Conservation (phyloP, 306 rosid genomes). For the Pueraria montana region DNA sequence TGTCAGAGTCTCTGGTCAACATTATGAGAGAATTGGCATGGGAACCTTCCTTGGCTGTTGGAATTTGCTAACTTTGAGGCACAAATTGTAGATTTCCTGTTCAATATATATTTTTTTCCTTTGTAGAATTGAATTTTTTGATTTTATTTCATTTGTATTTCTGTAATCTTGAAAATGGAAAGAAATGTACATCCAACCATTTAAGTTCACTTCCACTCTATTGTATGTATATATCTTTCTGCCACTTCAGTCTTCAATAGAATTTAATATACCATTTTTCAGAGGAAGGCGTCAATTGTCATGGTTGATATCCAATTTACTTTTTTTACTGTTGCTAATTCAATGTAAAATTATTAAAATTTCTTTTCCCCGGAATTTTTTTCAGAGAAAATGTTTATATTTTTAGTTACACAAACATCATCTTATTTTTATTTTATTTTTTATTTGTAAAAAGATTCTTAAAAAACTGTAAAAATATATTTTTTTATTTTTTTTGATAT, state of each 20-base stretch:
- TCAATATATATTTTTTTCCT: neutral
- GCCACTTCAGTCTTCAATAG: slow-evolving; percentile 42
- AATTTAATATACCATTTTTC: slow-evolving; percentile 8
- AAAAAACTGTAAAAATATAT: too few relatives aligned
- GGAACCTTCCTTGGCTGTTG: slow-evolving; percentile 43
- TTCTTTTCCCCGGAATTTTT: too few relatives aligned
- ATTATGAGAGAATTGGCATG: slow-evolving; percentile 26
- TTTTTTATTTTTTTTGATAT: too few relatives aligned
- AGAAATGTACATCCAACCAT: slow-evolving; percentile 38
- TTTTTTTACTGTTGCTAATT: too few relatives aligned
- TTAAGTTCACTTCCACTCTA: slow-evolving; percentile 39
- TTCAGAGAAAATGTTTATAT: too few relatives aligned
- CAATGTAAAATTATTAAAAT: too few relatives aligned
- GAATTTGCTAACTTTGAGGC: slow-evolving; percentile 41
- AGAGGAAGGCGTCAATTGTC: neutral
- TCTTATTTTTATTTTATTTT: too few relatives aligned
- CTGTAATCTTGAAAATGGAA: slow-evolving; percentile 35
- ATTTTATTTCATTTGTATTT: slow-evolving; percentile 41
- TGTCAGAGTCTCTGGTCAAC: slow-evolving; percentile 41
- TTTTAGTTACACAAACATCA: too few relatives aligned
- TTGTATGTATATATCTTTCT: slow-evolving; percentile 20
- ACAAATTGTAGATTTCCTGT: slow-evolving; percentile 49
- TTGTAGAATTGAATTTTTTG: slow-evolving; percentile 32
- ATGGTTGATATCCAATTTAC: too few relatives aligned
- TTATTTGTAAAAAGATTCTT: too few relatives aligned